These are phyloP conservation scores for Cyberlindnera xylosilytica DNA, from an alignment of 805 yeast species.

Conservation along the genomic window DNA sequence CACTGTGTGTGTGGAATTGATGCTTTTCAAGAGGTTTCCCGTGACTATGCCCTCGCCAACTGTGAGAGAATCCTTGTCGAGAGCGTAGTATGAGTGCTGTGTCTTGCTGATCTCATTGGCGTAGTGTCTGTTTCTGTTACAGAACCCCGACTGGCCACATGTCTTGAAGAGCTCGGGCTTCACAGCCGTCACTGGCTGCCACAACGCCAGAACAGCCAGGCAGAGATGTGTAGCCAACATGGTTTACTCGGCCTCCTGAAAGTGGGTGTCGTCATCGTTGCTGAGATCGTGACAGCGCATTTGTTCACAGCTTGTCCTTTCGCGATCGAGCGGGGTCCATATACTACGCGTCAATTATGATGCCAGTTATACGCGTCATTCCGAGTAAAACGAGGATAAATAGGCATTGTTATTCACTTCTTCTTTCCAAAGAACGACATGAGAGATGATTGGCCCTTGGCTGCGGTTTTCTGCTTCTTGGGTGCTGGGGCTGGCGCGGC, in stretches of 20 bases:
- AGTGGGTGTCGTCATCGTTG: neutral
- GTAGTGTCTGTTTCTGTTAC: constrained; percentile 72
- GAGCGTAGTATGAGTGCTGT: constrained; percentile 37
- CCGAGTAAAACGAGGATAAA: too few species aligned
- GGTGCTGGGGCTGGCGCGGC: constrained; percentile 4
- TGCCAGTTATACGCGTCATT: too few species aligned
- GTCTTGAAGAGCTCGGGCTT: constrained; percentile 69
- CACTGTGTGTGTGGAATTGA: constrained; percentile 37
- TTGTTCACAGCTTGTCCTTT: too few species aligned
- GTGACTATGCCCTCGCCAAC: constrained; percentile 34
- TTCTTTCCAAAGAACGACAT: constrained; percentile 48
- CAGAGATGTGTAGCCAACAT: neutral
- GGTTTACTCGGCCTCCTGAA: neutral
- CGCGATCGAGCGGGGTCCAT: too few species aligned
- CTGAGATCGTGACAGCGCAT: too few species aligned
- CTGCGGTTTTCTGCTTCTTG: constrained; percentile 21
- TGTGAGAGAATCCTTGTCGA: constrained; percentile 36
- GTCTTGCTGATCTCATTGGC: constrained; percentile 34
- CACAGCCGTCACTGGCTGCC: constrained; percentile 35
- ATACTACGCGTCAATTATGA: too few species aligned
- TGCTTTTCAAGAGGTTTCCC: constrained; percentile 47
- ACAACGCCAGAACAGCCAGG: neutral
- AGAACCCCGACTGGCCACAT: constrained; percentile 81
- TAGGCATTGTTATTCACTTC: constrained; percentile 8
- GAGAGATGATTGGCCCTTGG: constrained; percentile 41